Evolutionary conservation across 2,329 filamentous ascomycete genomes (phyloP), one percentile per base, ranked within the genome.

Genomic region (Metarhizium humberi): DNA sequence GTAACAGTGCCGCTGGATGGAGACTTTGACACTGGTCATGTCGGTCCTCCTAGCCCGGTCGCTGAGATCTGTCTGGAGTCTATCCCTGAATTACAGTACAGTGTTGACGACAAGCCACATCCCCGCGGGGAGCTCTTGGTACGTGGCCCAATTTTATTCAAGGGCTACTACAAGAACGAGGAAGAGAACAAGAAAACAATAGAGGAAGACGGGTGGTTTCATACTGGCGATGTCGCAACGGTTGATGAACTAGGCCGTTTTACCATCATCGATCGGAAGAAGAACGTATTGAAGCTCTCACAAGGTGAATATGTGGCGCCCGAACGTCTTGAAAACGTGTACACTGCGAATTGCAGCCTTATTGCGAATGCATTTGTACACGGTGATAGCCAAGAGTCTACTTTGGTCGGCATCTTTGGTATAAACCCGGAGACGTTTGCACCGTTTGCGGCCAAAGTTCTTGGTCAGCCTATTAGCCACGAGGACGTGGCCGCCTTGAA

Each of bases 261-360:
- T 77, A 85, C 82, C 71, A 95, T 99, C 71, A 87, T 99, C 64
- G 94, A 99, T 72, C 91, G 94, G 64, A 86, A 90, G 74, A 99
- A 99, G 87, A 97, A 97, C 73, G 90, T 97, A 18, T 84, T 99
- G 68, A 99, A 99, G 80, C 83, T 97, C 54, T 86, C 92, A 0
- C 92, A 97, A 72, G 94, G 94, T 70, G 94, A 99, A 75, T 97
- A 99, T 74, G 90, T 97, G 65, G 96, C 92, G 1, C 94, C 92
- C 14, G 94, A 99, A 75, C 89, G 92, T 55, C 90, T 99, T 67
- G 94, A 97, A 77, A 96, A 96, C 69, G 87, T 96, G 36, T 95
- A 92, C 71, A 78, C 95, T 59, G 90, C 88, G 59, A 90, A 87
- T 73, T 85, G 85, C 59, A 86, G 82, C 60, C 85, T 92, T 62